Base-by-base conservation (phyloP, 352 stramenopile species). In the Achlya hypogyna region DNA sequence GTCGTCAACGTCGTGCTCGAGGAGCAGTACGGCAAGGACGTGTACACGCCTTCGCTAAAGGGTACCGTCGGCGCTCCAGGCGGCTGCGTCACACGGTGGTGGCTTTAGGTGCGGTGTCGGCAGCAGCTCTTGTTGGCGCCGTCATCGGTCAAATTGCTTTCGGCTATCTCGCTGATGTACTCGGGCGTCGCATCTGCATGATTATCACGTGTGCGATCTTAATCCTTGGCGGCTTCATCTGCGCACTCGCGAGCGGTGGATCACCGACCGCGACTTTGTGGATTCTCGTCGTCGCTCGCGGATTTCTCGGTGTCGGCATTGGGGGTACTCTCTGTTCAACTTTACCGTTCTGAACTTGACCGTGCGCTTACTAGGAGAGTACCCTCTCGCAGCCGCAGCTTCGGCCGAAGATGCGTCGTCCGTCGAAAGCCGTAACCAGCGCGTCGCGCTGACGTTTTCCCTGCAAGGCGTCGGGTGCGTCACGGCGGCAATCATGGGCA, bases 1-100 rank as follows among this genome's bases (percentile, higher is more conserved):
- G 73, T 91, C 12, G 72, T 89, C 71, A 91, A 91, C 74, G 73
- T 91, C 63, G 78, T 91, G 65, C 80, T 91, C 58, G 81, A 77
- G n/a, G 78, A 91, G 69, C 76, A 88, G 63, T 89, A 85, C 65
- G 75, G 72, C 18, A 82, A 79, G 68, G 76, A 82, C 47, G 76
- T 81, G 8, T 88, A 89, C 70, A 84, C 81, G 52, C 73, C 81
- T 14, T 70, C 54, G 34, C 72, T 87, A 62, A 89, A 89, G 71
- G 86, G 78, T 6, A 73, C 72, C 58, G n/a, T n/a, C 38, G 2
- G 12, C n/a, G n/a, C n/a, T n/a, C n/a, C n/a, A n/a, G n/a, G n/a
- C n/a, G n/a, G n/a, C n/a, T n/a, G n/a, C n/a, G n/a, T n/a, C n/a
- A n/a, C n/a, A n/a, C n/a, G n/a, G n/a, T n/a, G n/a, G n/a, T n/a